These are phyloP conservation scores for Starmera amethionina DNA, from an alignment of 805 yeast species.

Conservation along the genomic window DNA sequence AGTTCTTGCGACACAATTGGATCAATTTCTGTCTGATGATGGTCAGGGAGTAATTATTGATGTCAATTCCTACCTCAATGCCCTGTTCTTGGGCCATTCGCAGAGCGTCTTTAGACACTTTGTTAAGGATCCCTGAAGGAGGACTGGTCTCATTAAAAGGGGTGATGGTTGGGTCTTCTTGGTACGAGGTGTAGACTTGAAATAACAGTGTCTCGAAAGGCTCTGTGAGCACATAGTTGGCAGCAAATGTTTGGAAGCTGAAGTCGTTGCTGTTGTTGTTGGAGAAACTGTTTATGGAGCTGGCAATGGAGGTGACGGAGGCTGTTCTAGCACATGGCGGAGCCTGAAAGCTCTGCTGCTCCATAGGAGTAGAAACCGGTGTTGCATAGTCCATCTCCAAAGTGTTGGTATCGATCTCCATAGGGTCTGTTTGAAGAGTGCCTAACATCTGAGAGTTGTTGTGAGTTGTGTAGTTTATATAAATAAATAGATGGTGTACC, in stretches of 20 bases:
- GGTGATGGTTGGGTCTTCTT: slow-evolving; percentile 50
- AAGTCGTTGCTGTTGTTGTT: slow-evolving; percentile 11
- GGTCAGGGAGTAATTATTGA: slow-evolving; percentile 26
- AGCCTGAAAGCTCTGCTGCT: slow-evolving; percentile 11
- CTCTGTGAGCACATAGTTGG: slow-evolving; percentile 19
- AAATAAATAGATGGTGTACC: too few species aligned
- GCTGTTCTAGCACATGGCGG: slow-evolving; percentile 17
- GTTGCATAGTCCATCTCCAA: not conserved
- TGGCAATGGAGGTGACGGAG: slow-evolving; percentile 15
- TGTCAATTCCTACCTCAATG: slow-evolving; percentile 28
- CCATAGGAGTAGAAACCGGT: slow-evolving; percentile 16
- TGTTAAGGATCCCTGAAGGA: slow-evolving; percentile 56
- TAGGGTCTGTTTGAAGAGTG: not conserved
- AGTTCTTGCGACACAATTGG: slow-evolving; percentile 12
- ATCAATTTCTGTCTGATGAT: slow-evolving; percentile 28
- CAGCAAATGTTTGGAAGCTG: slow-evolving; percentile 16
- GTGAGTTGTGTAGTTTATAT: too few species aligned
- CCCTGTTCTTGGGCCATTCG: slow-evolving; percentile 22
- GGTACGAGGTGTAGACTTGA: slow-evolving; percentile 36
- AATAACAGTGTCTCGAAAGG: slow-evolving; percentile 36
- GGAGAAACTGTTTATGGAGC: not conserved
- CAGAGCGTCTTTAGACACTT: slow-evolving; percentile 47
- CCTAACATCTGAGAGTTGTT: too few species aligned
- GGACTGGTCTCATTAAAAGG: slow-evolving; percentile 61
- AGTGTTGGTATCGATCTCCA: not conserved